Base-by-base conservation (phyloP, 305 asterid species). In the Salvia sclarea region DNA sequence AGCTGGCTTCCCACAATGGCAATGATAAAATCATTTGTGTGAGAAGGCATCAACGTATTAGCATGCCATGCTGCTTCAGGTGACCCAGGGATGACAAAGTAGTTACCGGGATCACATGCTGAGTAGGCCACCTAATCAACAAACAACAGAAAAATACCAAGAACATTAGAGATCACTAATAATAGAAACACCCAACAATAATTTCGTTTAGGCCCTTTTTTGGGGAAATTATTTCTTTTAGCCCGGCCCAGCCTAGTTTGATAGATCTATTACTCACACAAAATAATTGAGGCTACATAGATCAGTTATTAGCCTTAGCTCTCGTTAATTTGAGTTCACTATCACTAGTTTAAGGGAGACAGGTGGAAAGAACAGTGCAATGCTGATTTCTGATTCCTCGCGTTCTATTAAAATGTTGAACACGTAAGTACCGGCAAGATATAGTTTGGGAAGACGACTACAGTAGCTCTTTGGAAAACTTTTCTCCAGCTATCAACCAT, bases 361-460 rank as follows among this genome's bases (percentile, higher is more conserved):
- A 41, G 10, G 53, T n/a, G 47, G 6, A 8, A 28, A 11, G 30
- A 5, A n/a, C 13, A 35, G 7, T 33, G 47, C 44, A 66, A 37
- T 8, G 50, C 61, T 18, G 22, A 66, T 21, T 50, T 13, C 6
- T 45, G 30, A 20, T 1, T n/a, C 38, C 43, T 63, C 35, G 2
- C 4, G 9, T 53, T 45, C 57, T 38, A 68, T 31, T 30, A 50
- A 52, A 35, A 18, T 65, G 57, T 41, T 41, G 53, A 49, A 64
- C 70, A 38, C 35, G 64, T 66, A 61, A 44, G 50, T 88, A 93
- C 98, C 90, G 96, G 95, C 37, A 93, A 74, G 72, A 83, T 75
- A 78, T 88, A 81, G 83, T 83, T 83, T 49, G 95, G 97, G 86
- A 90, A 93, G 84, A 93, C 97, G 66, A 87, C 68, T 60, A 81